phyloP scores from a whole-genome alignment of 257 asterid genomes.

The Linaria vulgaris region DNA sequence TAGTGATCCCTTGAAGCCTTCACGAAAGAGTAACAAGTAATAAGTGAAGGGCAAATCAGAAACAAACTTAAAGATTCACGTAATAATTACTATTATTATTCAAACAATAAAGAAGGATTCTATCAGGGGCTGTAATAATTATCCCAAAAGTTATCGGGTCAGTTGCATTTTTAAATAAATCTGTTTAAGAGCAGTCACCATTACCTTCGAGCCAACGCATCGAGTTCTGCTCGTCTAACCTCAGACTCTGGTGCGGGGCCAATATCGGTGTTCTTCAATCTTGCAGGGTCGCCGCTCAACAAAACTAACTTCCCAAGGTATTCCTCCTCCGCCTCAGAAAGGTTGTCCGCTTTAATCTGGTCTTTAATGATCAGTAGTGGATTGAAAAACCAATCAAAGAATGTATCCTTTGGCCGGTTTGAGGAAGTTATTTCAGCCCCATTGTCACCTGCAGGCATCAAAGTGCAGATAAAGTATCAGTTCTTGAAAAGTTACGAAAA shows the following conservation, averaged over 20 bases:
- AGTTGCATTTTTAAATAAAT: not conserved
- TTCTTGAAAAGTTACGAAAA: not conserved
- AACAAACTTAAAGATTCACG: not conserved
- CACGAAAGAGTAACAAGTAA: conserved; percentile 1
- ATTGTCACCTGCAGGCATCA: conserved; percentile 49
- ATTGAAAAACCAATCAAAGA: conserved; percentile 89
- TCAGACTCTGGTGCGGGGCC: conserved; percentile 59
- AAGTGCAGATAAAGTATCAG: not conserved
- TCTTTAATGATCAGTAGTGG: conserved; percentile 87
- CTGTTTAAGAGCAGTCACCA: not conserved
- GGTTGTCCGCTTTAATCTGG: conserved; percentile 73
- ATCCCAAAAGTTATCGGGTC: not conserved
- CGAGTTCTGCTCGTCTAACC: conserved; percentile 75
- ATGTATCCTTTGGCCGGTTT: conserved; percentile 75
- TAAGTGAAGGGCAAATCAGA: not conserved
- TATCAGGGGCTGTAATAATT: not conserved
- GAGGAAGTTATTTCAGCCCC: conserved; percentile 67
- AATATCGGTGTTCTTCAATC: conserved; percentile 50
- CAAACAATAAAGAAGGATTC: too few relatives aligned
- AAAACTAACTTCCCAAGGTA: conserved; percentile 72
- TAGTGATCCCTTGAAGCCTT: conserved; percentile 87
- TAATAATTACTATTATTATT: too few relatives aligned
- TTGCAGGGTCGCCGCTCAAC: conserved; percentile 54
- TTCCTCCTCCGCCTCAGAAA: conserved; percentile 74
- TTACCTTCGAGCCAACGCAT: conserved; percentile 91